These are phyloP conservation scores for Colletotrichum lini DNA, from an alignment of 2,329 filamentous ascomycete genomes.

Conservation along the genomic window DNA sequence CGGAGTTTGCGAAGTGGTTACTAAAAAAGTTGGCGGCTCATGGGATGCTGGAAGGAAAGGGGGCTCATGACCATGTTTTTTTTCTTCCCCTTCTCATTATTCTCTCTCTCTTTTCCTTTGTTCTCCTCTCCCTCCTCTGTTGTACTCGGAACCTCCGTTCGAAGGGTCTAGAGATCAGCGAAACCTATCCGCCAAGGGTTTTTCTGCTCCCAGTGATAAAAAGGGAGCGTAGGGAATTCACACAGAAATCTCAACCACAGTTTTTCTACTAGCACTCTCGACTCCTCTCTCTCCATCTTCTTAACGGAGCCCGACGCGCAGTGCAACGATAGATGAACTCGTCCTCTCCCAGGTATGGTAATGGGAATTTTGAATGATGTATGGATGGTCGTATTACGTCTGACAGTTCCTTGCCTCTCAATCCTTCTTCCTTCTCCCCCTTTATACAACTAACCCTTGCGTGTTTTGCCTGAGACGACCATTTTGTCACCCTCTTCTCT, in stretches of 20 bases:
- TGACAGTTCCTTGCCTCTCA: background rate
- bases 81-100: slow-evolving; percentile 9
- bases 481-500: background rate
- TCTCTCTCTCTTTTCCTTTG: slow-evolving; percentile 35
- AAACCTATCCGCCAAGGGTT: slow-evolving; percentile 31
- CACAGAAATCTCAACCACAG: slow-evolving; percentile 36
- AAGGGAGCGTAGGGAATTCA: slow-evolving; percentile 35
- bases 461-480: background rate
- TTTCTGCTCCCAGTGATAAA: slow-evolving; percentile 34
- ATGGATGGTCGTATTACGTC: background rate
- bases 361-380: background rate
- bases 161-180: slow-evolving; percentile 17
- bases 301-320: background rate
- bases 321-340: slow-evolving; percentile 36
- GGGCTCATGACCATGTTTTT: slow-evolving; percentile 37
- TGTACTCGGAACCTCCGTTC: slow-evolving; percentile 32
- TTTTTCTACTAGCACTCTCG: slow-evolving; percentile 13
- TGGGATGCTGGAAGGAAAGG: slow-evolving; percentile 41
- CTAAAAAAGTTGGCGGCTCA: slow-evolving; percentile 37
- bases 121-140: slow-evolving; percentile 31
- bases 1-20: slow-evolving; percentile 43
- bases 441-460: background rate
- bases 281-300: slow-evolving; percentile 6
- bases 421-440: background rate
- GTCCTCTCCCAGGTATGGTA: background rate